Conservation (phyloP, 1,139 yeast genomes). For the Chernovozyma sophiae-reginae region DNA sequence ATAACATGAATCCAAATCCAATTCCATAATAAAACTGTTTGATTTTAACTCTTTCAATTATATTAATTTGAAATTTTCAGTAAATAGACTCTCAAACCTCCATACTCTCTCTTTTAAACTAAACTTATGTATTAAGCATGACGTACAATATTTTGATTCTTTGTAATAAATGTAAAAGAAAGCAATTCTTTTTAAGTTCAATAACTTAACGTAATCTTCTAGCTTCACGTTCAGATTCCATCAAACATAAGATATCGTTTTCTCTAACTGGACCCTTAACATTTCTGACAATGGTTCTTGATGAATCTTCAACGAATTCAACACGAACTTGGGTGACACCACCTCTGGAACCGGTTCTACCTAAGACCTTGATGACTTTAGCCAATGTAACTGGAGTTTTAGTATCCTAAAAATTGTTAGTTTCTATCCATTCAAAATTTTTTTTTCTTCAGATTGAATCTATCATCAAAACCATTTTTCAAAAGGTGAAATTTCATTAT, state of each 20-base stretch:
- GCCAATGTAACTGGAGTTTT: conserved; percentile 98
- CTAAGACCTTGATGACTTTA: conserved; percentile 98
- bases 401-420: conserved; percentile 50
- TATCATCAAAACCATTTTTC: too few species aligned
- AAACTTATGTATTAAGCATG: conserved; percentile 6
- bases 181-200: background rate
- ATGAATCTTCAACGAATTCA: conserved; percentile 96
- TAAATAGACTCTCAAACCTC: too few species aligned
- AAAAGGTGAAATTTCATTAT: background rate
- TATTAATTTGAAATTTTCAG: too few species aligned
- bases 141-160: conserved; percentile 1
- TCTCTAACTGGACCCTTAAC: conserved; percentile 99
- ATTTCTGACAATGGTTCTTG: conserved; percentile 99
- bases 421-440: background rate
- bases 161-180: background rate
- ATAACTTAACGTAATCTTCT: conserved; percentile 55
- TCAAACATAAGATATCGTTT: conserved; percentile 96
- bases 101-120: conserved; percentile 1
- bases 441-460: background rate
- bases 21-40: too few species aligned
- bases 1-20: too few species aligned
- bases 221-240: conserved; percentile 99
- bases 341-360: conserved; percentile 99
- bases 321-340: conserved; percentile 99
- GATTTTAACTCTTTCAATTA: too few species aligned